These are phyloP conservation scores for Vaccinium macrocarpon DNA, from an alignment of 148 eudicot species.

Conservation along the genomic window DNA sequence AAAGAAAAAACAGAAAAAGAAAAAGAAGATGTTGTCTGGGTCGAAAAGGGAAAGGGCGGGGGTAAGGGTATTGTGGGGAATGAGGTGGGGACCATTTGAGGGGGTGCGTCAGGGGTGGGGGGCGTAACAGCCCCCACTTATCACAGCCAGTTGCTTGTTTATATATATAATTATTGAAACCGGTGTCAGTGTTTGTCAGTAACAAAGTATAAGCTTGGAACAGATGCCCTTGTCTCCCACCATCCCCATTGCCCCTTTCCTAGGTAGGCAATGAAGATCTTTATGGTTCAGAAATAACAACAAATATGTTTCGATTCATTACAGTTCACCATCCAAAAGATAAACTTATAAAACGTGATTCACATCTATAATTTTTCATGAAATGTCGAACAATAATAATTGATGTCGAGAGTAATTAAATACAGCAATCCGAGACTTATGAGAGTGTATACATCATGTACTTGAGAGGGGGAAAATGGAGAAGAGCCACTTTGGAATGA, in stretches of 20 bases:
- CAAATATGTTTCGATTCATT: too few species aligned
- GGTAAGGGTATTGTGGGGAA: too few species aligned
- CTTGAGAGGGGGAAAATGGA: slow-evolving; percentile 66
- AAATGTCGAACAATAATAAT: neutral
- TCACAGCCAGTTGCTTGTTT: too few species aligned
- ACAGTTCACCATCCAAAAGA: neutral
- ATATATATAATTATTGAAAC: too few species aligned
- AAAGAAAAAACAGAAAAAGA: too few species aligned
- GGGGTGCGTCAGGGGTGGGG: too few species aligned
- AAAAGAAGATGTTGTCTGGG: too few species aligned
- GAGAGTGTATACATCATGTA: slow-evolving; percentile 67
- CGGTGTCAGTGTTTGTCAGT: neutral
- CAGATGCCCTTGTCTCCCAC: neutral
- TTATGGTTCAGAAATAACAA: too few species aligned
- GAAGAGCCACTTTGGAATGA: slow-evolving; percentile 52
- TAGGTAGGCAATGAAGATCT: neutral
- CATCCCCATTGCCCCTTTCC: neutral
- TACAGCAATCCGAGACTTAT: slow-evolving; percentile 33
- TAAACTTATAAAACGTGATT: neutral
- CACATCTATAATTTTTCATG: neutral
- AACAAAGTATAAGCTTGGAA: neutral
- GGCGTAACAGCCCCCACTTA: too few species aligned
- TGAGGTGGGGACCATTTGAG: too few species aligned
- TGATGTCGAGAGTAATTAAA: neutral
- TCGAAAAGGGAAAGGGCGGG: too few species aligned